A percentile compares a stretch with the other conserved stretches of the same genome.
phyloP scores from a whole-genome alignment of 805 yeast species.

The Kuraishia piskuri region DNA sequence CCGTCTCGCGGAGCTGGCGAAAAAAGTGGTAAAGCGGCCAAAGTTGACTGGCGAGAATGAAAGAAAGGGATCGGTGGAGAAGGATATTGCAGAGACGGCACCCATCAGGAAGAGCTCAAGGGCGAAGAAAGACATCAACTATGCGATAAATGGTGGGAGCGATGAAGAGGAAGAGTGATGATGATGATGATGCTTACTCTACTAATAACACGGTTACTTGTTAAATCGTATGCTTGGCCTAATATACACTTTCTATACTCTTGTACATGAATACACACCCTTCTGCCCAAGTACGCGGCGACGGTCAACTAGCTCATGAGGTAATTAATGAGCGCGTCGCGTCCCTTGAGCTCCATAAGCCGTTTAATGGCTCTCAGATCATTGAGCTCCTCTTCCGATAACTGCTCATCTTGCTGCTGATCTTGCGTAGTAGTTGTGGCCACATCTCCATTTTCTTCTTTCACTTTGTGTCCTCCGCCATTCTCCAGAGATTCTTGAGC shows the following conservation, averaged over 20 bases:
- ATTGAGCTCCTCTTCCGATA: constrained; percentile 31
- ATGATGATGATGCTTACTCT: not conserved
- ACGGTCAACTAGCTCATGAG: constrained; percentile 25
- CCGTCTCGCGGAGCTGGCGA: not conserved
- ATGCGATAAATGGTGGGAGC: constrained; percentile 18
- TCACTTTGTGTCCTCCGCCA: constrained; percentile 7
- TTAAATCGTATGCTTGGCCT: constrained; percentile 1
- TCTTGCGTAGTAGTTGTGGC: not conserved
- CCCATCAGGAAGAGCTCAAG: constrained; percentile 38
- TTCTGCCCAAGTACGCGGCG: not conserved
- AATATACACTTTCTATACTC: not conserved
- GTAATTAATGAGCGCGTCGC: constrained; percentile 53
- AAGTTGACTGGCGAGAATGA: not conserved
- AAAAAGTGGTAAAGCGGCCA: constrained; percentile 3
- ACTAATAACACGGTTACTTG: not conserved
- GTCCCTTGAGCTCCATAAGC: constrained; percentile 63
- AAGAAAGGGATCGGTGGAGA: not conserved
- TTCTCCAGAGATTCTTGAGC: constrained; percentile 18
- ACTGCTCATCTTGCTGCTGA: not conserved
- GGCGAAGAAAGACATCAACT: constrained; percentile 24
- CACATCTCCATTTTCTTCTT: not conserved
- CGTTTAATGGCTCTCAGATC: constrained; percentile 49
- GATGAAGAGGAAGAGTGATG: constrained; percentile 1
- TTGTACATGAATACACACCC: not conserved
- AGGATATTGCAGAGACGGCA: constrained; percentile 4